Evolutionary conservation across 2,329 filamentous ascomycete species (phyloP).

Genomic region (Whalleya microplaca): DNA sequence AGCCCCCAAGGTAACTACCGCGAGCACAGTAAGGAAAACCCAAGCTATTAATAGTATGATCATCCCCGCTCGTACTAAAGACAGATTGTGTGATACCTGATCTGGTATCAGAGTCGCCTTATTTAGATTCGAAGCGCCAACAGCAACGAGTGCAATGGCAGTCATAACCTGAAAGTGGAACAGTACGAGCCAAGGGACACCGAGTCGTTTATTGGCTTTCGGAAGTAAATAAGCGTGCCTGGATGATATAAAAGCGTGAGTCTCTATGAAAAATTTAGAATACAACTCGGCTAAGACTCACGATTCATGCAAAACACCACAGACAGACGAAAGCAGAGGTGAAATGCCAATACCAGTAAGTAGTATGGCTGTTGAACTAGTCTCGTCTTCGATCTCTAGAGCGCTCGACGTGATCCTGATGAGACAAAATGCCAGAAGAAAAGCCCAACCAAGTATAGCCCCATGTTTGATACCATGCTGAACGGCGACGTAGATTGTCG

Average conservation of each 20-base stretch:
- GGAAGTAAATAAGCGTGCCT: conserved; percentile 26
- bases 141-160: conserved; percentile 31
- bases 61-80: conserved; percentile 29
- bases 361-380: conserved; percentile 36
- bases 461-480: conserved; percentile 39
- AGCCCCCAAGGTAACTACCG: conserved; percentile 14
- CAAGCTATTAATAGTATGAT: conserved; percentile 29
- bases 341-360: conserved; percentile 44
- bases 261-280: not conserved
- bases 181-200: conserved; percentile 18
- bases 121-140: conserved; percentile 26
- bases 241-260: not conserved
- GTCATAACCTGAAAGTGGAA: conserved; percentile 31
- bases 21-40: conserved; percentile 16
- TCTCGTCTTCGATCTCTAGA: conserved; percentile 31
- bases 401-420: conserved; percentile 41
- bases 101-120: conserved; percentile 8
- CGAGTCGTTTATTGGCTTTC: conserved; percentile 13
- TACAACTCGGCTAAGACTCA: conserved; percentile 16
- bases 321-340: conserved; percentile 38
- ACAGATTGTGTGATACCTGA: conserved; percentile 8
- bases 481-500: conserved; percentile 36
- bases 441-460: conserved; percentile 44
- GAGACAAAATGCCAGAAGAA: conserved; percentile 42
- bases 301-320: conserved; percentile 43